Evolutionary conservation across 2,329 filamentous ascomycete genomes (phyloP).

Genomic region (Fusarium sp.): DNA sequence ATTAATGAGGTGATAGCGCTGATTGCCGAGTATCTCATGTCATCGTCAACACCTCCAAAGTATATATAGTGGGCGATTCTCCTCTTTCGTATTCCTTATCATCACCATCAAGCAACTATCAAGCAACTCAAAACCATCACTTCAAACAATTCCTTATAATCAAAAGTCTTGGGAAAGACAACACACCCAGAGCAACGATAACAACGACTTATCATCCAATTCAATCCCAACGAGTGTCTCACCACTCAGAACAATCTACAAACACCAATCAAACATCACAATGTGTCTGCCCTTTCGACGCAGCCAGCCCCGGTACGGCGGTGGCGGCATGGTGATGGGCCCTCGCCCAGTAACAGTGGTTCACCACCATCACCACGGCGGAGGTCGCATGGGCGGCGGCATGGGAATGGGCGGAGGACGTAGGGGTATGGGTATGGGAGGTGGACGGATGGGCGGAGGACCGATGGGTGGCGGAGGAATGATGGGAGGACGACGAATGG

Average conservation of each 20-base stretch:
- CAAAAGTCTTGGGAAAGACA: neutral
- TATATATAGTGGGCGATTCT: constrained; percentile 12
- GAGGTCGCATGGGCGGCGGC: constrained; percentile 5
- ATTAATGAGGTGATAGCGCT: neutral
- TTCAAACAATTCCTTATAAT: neutral
- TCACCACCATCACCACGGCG: constrained; percentile 27
- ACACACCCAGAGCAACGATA: neutral
- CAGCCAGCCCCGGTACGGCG: constrained; percentile 1
- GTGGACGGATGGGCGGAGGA: constrained; percentile 21
- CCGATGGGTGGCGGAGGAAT: constrained; percentile 11
- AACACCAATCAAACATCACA: neutral
- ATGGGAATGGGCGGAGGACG: constrained; percentile 15
- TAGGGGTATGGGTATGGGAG: constrained; percentile 15
- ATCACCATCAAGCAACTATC: neutral
- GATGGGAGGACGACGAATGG: constrained; percentile 18
- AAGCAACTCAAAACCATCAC: neutral
- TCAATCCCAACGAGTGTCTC: too few relatives aligned
- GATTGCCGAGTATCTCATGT: neutral
- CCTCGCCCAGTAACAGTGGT: constrained; percentile 22
- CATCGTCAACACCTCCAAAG: neutral
- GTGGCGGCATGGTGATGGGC: constrained; percentile 21
- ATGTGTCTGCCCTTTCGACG: constrained; percentile 29
- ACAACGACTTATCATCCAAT: neutral
- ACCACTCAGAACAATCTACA: neutral
- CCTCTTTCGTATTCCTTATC: neutral